phyloP scores from a whole-genome alignment of 108 stramenopile genomes.

The Thalassiosira profunda region DNA sequence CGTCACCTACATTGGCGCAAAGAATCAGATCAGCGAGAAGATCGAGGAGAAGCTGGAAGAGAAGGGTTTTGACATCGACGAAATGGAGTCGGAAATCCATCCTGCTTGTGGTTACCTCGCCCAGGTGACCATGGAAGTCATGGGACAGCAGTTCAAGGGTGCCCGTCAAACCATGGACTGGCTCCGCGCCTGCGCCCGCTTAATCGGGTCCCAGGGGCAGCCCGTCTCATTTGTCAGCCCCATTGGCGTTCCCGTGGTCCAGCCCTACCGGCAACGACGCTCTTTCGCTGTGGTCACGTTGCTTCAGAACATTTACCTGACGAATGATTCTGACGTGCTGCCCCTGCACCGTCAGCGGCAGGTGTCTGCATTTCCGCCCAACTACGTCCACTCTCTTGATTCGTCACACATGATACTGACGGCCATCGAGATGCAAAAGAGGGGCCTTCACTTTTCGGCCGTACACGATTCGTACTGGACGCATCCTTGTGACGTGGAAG shows the following conservation, averaged over 20 bases:
- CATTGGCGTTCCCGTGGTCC: conserved; percentile 97
- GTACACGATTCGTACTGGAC: conserved; percentile 99
- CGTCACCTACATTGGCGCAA: conserved; percentile 98
- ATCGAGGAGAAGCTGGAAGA: conserved; percentile 86
- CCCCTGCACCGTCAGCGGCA: conserved; percentile 91
- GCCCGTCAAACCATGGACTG: conserved; percentile 98
- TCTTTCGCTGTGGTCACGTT: conserved; percentile 89
- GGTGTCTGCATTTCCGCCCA: conserved; percentile 98
- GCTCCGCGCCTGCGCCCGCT: conserved; percentile 87
- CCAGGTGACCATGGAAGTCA: conserved; percentile 90
- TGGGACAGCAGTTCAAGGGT: conserved; percentile 95
- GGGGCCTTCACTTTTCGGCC: conserved; percentile 94
- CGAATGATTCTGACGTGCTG: conserved; percentile 83
- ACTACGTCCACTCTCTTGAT: conserved; percentile 99
- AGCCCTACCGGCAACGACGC: conserved; percentile 90
- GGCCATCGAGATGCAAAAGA: conserved; percentile 94
- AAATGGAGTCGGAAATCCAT: conserved; percentile 85
- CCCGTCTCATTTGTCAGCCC: conserved; percentile 99
- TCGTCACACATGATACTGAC: conserved; percentile 99
- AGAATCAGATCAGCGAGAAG: conserved; percentile 95
- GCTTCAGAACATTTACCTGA: conserved; percentile 87
- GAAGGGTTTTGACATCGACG: conserved; percentile 81
- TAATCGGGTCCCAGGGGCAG: conserved; percentile 89
- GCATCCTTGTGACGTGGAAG: conserved; percentile 96
- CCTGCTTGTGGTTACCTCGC: conserved; percentile 93